A percentile compares a stretch with the other conserved stretches of the same genome.
phyloP scores from a whole-genome alignment of 2,329 filamentous ascomycete species.

The Bipolaris cookei region DNA sequence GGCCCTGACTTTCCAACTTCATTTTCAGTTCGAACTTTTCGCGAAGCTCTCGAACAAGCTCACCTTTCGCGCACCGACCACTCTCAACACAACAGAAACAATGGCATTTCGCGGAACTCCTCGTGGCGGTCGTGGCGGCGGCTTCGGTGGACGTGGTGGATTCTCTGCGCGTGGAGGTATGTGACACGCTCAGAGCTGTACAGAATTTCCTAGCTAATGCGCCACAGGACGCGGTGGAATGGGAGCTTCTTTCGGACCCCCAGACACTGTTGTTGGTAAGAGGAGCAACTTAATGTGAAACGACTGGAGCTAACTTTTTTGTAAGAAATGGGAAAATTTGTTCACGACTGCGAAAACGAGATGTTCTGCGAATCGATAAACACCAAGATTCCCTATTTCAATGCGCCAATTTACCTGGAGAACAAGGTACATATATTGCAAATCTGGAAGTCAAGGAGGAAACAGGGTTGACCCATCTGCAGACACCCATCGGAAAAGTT shows the following conservation, averaged over 20 bases:
- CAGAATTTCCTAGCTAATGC: conserved; percentile 38
- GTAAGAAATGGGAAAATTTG: conserved; percentile 88
- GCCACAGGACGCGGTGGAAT: conserved; percentile 48
- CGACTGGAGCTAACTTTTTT: conserved; percentile 24
- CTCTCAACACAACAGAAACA: conserved; percentile 39
- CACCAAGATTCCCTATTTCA: conserved; percentile 97
- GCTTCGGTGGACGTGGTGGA: conserved; percentile 61
- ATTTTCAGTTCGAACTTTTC: conserved; percentile 39
- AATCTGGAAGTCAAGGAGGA: not conserved
- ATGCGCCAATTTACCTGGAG: conserved; percentile 97
- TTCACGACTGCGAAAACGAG: conserved; percentile 96
- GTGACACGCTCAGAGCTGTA: conserved; percentile 29
- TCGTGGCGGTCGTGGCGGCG: conserved; percentile 51
- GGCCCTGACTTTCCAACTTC: conserved; percentile 30
- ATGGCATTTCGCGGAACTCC: conserved; percentile 67
- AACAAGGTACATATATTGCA: conserved; percentile 73
- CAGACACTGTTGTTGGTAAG: conserved; percentile 53
- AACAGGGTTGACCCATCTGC: conserved; percentile 30
- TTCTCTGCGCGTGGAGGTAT: conserved; percentile 59
- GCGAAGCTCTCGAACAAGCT: conserved; percentile 35
- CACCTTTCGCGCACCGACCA: conserved; percentile 38
- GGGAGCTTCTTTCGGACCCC: conserved; percentile 51
- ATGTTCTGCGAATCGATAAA: conserved; percentile 97
- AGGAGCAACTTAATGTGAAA: not conserved
- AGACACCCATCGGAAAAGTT: conserved; percentile 91